Evolutionary conservation across 2,329 filamentous ascomycete genomes (phyloP), one percentile per base, ranked within the genome.

Genomic region (Botrytis galanthina): DNA sequence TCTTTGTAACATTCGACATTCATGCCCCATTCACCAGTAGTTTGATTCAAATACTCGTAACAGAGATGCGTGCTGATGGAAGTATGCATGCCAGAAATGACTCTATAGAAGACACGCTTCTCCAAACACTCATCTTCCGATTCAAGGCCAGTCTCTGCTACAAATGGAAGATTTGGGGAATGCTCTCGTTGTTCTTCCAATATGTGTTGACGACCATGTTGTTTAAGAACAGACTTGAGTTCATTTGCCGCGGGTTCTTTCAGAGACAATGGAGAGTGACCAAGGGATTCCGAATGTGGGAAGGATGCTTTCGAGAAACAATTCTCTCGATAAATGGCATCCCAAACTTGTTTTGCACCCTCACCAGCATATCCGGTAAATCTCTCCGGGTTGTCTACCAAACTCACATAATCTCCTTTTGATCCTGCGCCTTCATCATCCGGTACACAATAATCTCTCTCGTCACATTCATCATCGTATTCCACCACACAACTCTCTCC

Each of bases 401-500:
- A 86, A 83, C 93, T 97, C 79, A 99, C 96, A 81, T 99, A 99
- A 85, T 98, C 96, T 59, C 96, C 96, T 83, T 97, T 97, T 16
- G 89, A 92, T 68, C 87, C 87, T 10, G 92, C 90, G 79, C 93
- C 93, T 84, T 98, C 95, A 81, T 99, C 96, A 79, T 99, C 96
- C 0, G 94, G 94, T 7, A 98, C 90, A 83, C 96, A 99, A 83
- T 98, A 99, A 82, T 99, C 96, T 77, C 96, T 89, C 78, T 98
- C 93, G 84, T 98, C 95, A 83, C 94, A 97, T 83, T 98, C 95
- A 80, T 98, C 95, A 80, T 98, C 95, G 81, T 97, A 97, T 84
- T 99, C 96, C 29, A 98, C 91, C 63, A 99, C 94, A 81, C 96
- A 99, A 82, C 93, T 97, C 85, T 99, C 96, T 70, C 93, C 94